Percentiles rank a stretch among this genome's conserved stretches.
phyloP scores from a whole-genome alignment of 768 basidiomycete species.

The Serendipita sp. region DNA sequence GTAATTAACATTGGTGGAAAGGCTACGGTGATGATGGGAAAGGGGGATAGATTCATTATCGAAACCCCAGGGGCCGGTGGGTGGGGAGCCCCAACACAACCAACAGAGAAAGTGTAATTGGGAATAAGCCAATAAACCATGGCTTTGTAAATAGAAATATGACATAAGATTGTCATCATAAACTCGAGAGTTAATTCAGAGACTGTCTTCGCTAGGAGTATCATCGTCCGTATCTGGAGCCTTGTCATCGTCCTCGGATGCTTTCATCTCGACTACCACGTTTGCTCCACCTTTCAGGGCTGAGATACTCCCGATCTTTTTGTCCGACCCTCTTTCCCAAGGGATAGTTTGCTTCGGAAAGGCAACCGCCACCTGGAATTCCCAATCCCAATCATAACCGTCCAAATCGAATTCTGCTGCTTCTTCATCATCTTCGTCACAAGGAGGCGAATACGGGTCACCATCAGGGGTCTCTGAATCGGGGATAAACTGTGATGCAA shows the following conservation, averaged over 20 bases:
- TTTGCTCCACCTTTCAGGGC: constrained; percentile 17
- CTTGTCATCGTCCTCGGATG: not conserved
- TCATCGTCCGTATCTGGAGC: not conserved
- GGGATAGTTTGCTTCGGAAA: constrained; percentile 33
- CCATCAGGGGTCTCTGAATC: constrained; percentile 20
- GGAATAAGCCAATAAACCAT: not conserved
- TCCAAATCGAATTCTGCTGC: constrained; percentile 19
- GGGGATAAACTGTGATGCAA: constrained; percentile 45
- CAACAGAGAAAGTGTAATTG: not conserved
- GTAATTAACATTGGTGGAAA: constrained; percentile 82
- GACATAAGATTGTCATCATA: no score
- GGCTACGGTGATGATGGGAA: constrained; percentile 73
- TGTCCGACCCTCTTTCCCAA: constrained; percentile 30
- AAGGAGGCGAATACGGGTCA: constrained; percentile 29
- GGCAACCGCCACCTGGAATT: constrained; percentile 48
- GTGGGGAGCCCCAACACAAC: constrained; percentile 35
- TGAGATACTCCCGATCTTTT: constrained; percentile 12
- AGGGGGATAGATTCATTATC: constrained; percentile 63
- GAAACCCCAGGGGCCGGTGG: constrained; percentile 87
- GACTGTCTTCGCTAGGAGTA: not conserved
- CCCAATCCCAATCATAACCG: constrained; percentile 39
- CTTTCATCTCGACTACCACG: constrained; percentile 16
- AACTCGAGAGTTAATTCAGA: not conserved
- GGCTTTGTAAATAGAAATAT: not conserved
- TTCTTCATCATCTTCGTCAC: constrained; percentile 9